Evolutionary conservation across 768 basidiomycete genomes (phyloP), one percentile per base, ranked within the genome.

Genomic region (Tremella yokohamensis): DNA sequence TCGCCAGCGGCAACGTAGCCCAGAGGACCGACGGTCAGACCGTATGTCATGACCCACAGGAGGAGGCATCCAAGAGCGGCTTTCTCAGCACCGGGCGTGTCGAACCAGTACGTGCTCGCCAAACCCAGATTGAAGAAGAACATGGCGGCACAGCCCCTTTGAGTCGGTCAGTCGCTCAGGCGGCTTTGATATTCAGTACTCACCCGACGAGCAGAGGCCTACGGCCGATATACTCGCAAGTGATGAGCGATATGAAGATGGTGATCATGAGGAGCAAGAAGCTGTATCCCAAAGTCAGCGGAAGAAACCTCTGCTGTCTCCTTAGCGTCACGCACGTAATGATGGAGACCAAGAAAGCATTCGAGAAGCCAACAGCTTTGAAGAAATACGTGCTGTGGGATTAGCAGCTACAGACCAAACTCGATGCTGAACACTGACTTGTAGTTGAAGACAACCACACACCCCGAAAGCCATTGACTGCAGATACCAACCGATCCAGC

Each of bases 21-120:
- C 22, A 34, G 40, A 19, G 7, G 52, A 4, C 20, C 57, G 22
- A 49, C 20, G 11, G 64, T 62, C 16, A 49, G 8, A 6, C 60
- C 60, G 38, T 65, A 65, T 34, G 53, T 57, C 19, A 62, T 18
- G 11, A 65, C 61, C 64, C 64, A 65, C 19, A 57, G n/a, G 2
- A 65, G 22, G 22, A 65, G 53, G 18, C 26, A 40, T 12, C 13
- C 63, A 4, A 65, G 47, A 20, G 44, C 63, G 15, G 53, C 63
- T 25, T 62, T 65, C 8, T 54, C 56, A 13, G 52, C 16, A 7
- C 26, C 56, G 12, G 20, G 22, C 4, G 52, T n/a, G 18, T 25
- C 18, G 8, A 25, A 57, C 29, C 55, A 61, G 16, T 40, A 38
- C 12, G 63, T 65, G 11, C 56, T 44, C 19, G 56, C 60, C 24